Evolutionary conservation across 495 filamentous ascomycete genomes (phyloP).

Genomic region (Saxophila tyrrhenica): DNA sequence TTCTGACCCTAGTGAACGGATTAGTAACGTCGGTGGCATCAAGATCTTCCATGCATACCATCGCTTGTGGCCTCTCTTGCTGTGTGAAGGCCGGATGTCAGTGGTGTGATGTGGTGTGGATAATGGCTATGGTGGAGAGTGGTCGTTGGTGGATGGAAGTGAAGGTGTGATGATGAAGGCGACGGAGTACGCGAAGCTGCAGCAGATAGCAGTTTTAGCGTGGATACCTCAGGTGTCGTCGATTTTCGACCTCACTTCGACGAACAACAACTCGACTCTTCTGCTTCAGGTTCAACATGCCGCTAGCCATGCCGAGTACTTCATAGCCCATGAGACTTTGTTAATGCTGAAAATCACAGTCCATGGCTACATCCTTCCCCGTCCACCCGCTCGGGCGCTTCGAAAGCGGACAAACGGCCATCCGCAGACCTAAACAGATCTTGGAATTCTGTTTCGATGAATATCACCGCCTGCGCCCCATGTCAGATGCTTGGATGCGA

Average conservation of each 20-base stretch:
- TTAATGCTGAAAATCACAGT: no score
- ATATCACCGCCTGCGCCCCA: constrained; percentile 53
- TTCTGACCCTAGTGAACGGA: constrained; percentile 13
- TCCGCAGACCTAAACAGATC: constrained; percentile 54
- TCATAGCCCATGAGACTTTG: no score
- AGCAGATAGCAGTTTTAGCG: not conserved
- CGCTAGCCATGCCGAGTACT: no score
- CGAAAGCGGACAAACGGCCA: constrained; percentile 27
- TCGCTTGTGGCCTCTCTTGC: not conserved
- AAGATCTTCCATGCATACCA: not conserved
- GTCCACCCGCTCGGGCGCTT: constrained; percentile 55
- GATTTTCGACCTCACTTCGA: no score
- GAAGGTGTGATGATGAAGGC: not conserved
- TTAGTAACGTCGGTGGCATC: not conserved
- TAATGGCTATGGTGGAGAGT: not conserved
- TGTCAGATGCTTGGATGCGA: constrained; percentile 63
- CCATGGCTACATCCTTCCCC: no score
- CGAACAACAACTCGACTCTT: no score
- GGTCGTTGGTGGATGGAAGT: not conserved
- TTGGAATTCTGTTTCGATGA: constrained; percentile 84
- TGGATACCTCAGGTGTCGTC: not conserved
- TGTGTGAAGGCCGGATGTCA: not conserved
- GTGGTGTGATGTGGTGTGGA: no score
- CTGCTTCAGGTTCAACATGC: no score
- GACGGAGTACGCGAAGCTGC: not conserved